Conservation (phyloP, 2,329 filamentous ascomycete species). For the Claviceps sp. region DNA sequence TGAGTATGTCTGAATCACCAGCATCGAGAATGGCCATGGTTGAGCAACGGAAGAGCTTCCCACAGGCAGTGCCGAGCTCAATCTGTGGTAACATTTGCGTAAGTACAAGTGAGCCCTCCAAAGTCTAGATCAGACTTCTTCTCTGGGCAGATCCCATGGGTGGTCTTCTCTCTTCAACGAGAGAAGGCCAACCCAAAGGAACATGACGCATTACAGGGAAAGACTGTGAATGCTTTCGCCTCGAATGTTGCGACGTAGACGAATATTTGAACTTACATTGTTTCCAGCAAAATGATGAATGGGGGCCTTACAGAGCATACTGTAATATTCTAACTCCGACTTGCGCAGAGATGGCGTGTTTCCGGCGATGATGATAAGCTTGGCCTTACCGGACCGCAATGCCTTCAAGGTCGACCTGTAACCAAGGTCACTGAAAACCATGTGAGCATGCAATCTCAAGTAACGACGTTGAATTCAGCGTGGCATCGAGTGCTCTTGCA, state of each 20-base stretch:
- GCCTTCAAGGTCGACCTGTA: conserved; percentile 54
- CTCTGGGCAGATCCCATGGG: conserved; percentile 56
- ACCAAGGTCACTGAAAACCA: conserved; percentile 23
- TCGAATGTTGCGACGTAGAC: neutral
- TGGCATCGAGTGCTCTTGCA: neutral
- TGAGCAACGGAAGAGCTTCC: conserved; percentile 97
- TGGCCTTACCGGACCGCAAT: conserved; percentile 91
- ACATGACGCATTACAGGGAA: too few species aligned
- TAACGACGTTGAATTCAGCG: neutral
- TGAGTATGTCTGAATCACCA: conserved; percentile 96
- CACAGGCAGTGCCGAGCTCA: conserved; percentile 93
- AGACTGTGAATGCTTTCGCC: neutral
- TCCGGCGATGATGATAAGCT: conserved; percentile 85
- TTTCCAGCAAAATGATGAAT: conserved; percentile 98
- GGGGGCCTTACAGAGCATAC: conserved; percentile 82
- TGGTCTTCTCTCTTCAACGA: conserved; percentile 9
- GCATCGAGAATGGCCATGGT: conserved; percentile 96
- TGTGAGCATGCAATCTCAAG: neutral
- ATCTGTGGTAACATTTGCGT: conserved; percentile 53
- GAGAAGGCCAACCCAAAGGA: neutral
- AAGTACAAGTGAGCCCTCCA: conserved; percentile 66
- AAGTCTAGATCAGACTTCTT: conserved; percentile 79
- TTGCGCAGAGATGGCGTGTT: conserved; percentile 98
- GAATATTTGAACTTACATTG: conserved; percentile 64
- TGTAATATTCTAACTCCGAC: conserved; percentile 92